phyloP scores from a whole-genome alignment of 179 eudicot genomes.

The Spinacia oleracea region DNA sequence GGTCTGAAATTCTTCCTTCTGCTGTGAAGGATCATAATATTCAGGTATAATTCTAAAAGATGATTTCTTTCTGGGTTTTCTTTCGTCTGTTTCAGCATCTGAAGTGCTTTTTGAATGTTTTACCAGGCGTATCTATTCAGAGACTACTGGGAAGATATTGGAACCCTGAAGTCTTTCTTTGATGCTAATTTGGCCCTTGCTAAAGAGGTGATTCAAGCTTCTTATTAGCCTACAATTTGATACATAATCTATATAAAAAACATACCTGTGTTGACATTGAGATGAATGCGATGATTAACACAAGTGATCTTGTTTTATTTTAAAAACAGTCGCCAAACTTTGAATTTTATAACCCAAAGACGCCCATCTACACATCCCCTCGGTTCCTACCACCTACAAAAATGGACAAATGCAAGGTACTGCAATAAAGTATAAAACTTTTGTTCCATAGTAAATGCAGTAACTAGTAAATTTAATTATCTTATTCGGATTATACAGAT shows the following conservation, averaged over 20 bases:
- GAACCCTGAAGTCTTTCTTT: constrained; percentile 71
- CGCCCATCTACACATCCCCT: constrained; percentile 78
- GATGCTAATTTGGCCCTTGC: constrained; percentile 90
- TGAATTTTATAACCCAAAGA: constrained; percentile 71
- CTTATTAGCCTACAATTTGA: not conserved
- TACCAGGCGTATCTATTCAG: constrained; percentile 78
- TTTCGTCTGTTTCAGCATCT: not conserved
- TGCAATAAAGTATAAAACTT: not conserved
- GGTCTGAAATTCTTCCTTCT: constrained; percentile 61
- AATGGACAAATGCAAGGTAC: constrained; percentile 64
- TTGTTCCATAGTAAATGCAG: not conserved
- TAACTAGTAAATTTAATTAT: not conserved
- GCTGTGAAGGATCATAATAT: constrained; percentile 67
- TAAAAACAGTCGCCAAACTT: constrained; percentile 63
- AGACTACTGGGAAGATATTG: constrained; percentile 97
- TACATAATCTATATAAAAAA: not conserved
- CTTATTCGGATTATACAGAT: constrained; percentile 47
- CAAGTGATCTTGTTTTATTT: not conserved
- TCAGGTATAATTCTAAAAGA: constrained; percentile 43
- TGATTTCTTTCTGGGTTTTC: not conserved
- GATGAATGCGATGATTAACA: constrained; percentile 2
- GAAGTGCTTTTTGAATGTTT: not conserved
- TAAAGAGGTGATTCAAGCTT: constrained; percentile 53
- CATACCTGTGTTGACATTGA: not conserved
- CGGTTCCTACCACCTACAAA: constrained; percentile 77